Evolutionary conservation across 495 filamentous ascomycete species (phyloP).

Genomic region (Penicillium cosmopolitanum): DNA sequence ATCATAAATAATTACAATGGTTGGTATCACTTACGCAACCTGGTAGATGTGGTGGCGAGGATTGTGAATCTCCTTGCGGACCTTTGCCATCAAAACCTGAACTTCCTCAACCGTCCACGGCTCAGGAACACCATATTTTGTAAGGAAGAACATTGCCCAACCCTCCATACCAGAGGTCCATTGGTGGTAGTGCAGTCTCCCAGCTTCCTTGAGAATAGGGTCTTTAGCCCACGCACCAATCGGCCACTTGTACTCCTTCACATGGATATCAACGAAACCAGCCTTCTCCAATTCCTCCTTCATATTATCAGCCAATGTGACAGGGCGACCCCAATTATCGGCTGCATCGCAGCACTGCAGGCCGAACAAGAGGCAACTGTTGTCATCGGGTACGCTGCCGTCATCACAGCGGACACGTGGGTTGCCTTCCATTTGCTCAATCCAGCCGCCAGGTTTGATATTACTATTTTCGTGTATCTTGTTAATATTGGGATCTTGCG

Average conservation of each 20-base stretch:
- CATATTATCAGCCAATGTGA: slow-evolving; percentile 21
- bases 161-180: slow-evolving; percentile 32
- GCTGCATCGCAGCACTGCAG: slow-evolving; percentile 17
- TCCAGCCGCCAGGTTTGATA: slow-evolving; percentile 53
- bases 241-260: slow-evolving; percentile 26
- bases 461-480: background rate
- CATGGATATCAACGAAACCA: slow-evolving; percentile 34
- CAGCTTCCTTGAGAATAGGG: slow-evolving; percentile 26
- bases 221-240: slow-evolving; percentile 30
- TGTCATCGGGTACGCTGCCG: slow-evolving; percentile 35
- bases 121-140: slow-evolving; percentile 24
- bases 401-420: slow-evolving; percentile 47
- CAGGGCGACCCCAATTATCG: slow-evolving; percentile 18
- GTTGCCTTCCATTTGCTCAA: slow-evolving; percentile 56
- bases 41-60: slow-evolving; percentile 25
- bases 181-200: slow-evolving; percentile 22
- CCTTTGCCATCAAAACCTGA: slow-evolving; percentile 24
- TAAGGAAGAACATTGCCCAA: slow-evolving; percentile 30
- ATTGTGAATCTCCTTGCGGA: slow-evolving; percentile 28
- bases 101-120: slow-evolving; percentile 32
- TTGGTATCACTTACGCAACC: slow-evolving; percentile 15
- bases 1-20: background rate
- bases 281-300: slow-evolving; percentile 27
- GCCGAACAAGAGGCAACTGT: slow-evolving; percentile 27
- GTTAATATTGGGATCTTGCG: background rate